Evolutionary conservation across 768 basidiomycete genomes (phyloP), one percentile per base, ranked within the genome.

Genomic region (Hemileccinum rubropunctum): DNA sequence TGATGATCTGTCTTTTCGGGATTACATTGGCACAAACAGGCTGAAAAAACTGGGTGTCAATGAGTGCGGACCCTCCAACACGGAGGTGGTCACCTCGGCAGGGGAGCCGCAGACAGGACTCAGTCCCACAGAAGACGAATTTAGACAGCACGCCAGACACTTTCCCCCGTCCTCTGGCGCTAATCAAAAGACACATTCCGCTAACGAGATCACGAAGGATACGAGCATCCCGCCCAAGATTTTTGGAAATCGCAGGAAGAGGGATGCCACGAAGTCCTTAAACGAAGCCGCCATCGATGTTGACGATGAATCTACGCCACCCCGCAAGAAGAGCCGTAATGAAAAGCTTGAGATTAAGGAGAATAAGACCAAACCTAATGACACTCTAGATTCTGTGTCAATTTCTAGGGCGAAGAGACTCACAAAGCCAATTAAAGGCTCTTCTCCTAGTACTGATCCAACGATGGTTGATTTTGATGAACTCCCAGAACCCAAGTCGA

Each of bases 361-460:
- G 20, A 30, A 53, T 30, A 48, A 35, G 12, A n/a, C 40, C 42
- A 37, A 45, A 15, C 28, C 20, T 28, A 44, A 45, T 13, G 41
- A 48, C 36, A 45, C 28, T n/a, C 32, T 21, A 17, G 53, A 35
- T 18, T 21, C 50, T 20, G 38, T 50, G 11, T 46, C 56, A 7
- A 42, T 26, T 17, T 43, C 50, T 21, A 47, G 52, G 26, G 53
- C 57, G 4, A 74, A 67, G 48, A 71, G 64, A 51, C 67, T 65
- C 50, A 61, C 61, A 3, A 70, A 65, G 53, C 71, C 69, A 54
- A 64, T 57, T 15, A 67, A 68, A 32, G 56, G 57, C 21, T 65
- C 72, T 6, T 70, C 73, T 26, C 64, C 71, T 17, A 36, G 34
- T 4, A 47, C 48, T 15, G 45, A 34, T 45, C 42, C 44, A 2